Conservation (phyloP, 1,284 basidiomycete species). For the Cryptococcus sp. region DNA sequence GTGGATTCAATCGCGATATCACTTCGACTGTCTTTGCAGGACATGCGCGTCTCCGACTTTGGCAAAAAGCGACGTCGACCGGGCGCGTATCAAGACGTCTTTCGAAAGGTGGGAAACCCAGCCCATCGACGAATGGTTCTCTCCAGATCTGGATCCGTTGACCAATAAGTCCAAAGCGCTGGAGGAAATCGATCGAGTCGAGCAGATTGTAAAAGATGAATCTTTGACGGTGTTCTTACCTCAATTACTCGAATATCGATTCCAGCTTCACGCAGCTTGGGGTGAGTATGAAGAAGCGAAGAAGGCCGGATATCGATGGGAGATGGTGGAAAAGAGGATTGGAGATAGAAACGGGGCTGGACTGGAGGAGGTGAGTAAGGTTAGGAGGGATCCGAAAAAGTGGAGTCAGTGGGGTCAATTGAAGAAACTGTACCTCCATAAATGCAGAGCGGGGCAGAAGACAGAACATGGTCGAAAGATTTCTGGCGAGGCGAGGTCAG, state of each 20-base stretch:
- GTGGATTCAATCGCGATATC: background rate
- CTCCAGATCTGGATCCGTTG: background rate
- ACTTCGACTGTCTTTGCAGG: no score
- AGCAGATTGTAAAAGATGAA: background rate
- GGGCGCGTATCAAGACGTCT: background rate
- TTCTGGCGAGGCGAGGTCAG: no score
- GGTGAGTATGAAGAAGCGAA: background rate
- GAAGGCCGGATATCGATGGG: background rate
- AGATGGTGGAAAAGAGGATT: background rate
- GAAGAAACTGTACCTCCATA: background rate
- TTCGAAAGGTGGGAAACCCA: background rate
- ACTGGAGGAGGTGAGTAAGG: background rate
- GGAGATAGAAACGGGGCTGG: background rate
- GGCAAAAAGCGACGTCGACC: background rate
- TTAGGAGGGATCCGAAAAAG: background rate
- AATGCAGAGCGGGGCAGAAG: no score
- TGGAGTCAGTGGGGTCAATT: background rate
- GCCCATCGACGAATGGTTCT: background rate
- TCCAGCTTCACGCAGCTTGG: background rate
- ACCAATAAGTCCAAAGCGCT: background rate
- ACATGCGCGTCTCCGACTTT: no score
- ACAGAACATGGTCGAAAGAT: no score
- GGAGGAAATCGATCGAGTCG: background rate
- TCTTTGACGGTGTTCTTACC: background rate
- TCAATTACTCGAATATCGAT: conserved; percentile 3